Conservation (phyloP, 2,329 filamentous ascomycete species). For the Bipolaris gigantea region DNA sequence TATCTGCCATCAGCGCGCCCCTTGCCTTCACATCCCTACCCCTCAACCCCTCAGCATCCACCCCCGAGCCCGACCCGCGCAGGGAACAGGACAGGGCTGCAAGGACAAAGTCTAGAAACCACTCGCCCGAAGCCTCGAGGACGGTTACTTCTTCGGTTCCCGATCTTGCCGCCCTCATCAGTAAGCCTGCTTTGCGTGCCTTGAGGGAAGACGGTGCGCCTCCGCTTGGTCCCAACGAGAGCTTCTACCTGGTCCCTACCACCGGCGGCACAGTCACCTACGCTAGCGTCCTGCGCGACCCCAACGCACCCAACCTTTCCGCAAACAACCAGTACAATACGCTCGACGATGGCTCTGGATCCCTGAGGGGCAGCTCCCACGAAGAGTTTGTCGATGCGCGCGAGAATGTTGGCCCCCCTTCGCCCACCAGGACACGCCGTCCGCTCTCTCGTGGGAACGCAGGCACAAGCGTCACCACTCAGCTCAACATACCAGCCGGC, state of each 20-base stretch:
- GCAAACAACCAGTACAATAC: conserved; percentile 51
- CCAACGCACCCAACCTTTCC: conserved; percentile 40
- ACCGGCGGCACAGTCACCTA: conserved; percentile 92
- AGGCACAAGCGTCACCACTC: conserved; percentile 24
- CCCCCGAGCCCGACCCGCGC: conserved; percentile 33
- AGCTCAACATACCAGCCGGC: conserved; percentile 38
- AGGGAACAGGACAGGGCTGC: conserved; percentile 23
- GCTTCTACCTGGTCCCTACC: conserved; percentile 90
- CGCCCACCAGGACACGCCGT: conserved; percentile 47
- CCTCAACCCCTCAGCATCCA: conserved; percentile 50
- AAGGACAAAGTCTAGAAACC: conserved; percentile 27
- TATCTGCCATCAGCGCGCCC: conserved; percentile 86
- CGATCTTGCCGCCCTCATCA: conserved; percentile 82
- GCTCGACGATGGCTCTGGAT: conserved; percentile 46
- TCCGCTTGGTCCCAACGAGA: conserved; percentile 47
- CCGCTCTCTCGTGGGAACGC: conserved; percentile 36
- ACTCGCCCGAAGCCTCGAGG: conserved; percentile 35
- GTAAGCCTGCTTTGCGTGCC: conserved; percentile 78
- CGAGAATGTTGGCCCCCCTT: conserved; percentile 61
- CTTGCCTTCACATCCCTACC: conserved; percentile 92
- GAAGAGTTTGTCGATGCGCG: conserved; percentile 90
- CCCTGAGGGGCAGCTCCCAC: conserved; percentile 36
- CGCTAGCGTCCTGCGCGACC: conserved; percentile 71
- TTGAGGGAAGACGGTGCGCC: conserved; percentile 66
- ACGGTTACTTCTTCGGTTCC: conserved; percentile 58